Evolutionary conservation across 106 monocot genomes (phyloP).

Genomic region (Cymbidium sinense): DNA sequence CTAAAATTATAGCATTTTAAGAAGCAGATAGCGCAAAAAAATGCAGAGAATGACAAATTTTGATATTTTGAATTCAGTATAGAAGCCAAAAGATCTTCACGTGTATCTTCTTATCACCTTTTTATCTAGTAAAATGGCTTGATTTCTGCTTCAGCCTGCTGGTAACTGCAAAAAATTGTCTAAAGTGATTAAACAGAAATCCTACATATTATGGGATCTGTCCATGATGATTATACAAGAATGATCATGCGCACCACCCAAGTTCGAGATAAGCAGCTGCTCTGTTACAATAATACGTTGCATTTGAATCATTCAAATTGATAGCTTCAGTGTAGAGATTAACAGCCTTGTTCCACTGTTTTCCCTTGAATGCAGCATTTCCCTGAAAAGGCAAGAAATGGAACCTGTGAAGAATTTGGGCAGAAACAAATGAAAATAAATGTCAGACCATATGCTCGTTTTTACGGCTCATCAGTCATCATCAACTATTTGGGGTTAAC

Average conservation of each 20-base stretch:
- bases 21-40: not conserved
- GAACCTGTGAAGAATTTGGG: not conserved
- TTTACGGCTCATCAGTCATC: not conserved
- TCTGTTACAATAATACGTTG: constrained; percentile 85
- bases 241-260: constrained; percentile 48
- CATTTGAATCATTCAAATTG: constrained; percentile 65
- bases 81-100: not conserved
- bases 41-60: not conserved
- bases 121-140: constrained; percentile 82
- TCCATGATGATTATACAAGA: not conserved
- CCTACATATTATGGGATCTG: not conserved
- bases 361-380: constrained; percentile 88
- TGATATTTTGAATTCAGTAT: not conserved
- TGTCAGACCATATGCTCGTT: not conserved
- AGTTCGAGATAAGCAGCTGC: constrained; percentile 96
- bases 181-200: not conserved
- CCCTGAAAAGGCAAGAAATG: constrained; percentile 37
- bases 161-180: constrained; percentile 45
- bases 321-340: constrained; percentile 88
- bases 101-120: constrained; percentile 42
- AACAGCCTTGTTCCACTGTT: constrained; percentile 84
- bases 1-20: not conserved
- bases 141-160: constrained; percentile 92
- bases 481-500: not conserved
- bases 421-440: not conserved